These are phyloP conservation scores for Lentinus polychrous DNA, from an alignment of 1,284 basidiomycete genomes.

Conservation along the genomic window DNA sequence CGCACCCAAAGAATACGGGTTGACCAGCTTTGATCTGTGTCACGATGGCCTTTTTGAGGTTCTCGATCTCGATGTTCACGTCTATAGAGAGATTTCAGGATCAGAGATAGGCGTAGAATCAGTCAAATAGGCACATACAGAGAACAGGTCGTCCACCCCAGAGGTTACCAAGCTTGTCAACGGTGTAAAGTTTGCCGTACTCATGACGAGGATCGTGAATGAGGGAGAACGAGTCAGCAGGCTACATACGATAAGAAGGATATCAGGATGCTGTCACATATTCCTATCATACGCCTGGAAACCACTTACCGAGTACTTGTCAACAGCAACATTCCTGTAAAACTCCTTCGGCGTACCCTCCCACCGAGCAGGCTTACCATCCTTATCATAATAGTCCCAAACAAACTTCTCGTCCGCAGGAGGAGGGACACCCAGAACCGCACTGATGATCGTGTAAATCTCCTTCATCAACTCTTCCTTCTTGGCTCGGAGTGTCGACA, in stretches of 20 bases:
- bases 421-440: slow-evolving; percentile 82
- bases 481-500: slow-evolving; percentile 58
- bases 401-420: slow-evolving; percentile 63
- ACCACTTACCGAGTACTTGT: slow-evolving; percentile 49
- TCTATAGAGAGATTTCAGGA: slow-evolving; percentile 38
- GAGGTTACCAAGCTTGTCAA: slow-evolving; percentile 88
- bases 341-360: slow-evolving; percentile 79
- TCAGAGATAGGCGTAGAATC: not conserved
- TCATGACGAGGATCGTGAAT: slow-evolving; percentile 92
- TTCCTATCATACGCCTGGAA: not conserved
- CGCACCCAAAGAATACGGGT: slow-evolving; percentile 94
- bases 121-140: slow-evolving; percentile 45
- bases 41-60: slow-evolving; percentile 77
- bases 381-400: slow-evolving; percentile 87
- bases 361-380: slow-evolving; percentile 74
- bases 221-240: slow-evolving; percentile 77
- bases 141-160: slow-evolving; percentile 80
- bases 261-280: not conserved
- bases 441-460: slow-evolving; percentile 82
- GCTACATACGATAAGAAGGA: slow-evolving; percentile 20
- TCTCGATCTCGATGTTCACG: slow-evolving; percentile 82
- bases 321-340: slow-evolving; percentile 41
- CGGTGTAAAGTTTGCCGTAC: slow-evolving; percentile 83
- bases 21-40: slow-evolving; percentile 85
- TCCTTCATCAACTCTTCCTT: slow-evolving; percentile 84